Conservation (phyloP, 129 eudicot genomes). For the Flaveria trinervia region DNA sequence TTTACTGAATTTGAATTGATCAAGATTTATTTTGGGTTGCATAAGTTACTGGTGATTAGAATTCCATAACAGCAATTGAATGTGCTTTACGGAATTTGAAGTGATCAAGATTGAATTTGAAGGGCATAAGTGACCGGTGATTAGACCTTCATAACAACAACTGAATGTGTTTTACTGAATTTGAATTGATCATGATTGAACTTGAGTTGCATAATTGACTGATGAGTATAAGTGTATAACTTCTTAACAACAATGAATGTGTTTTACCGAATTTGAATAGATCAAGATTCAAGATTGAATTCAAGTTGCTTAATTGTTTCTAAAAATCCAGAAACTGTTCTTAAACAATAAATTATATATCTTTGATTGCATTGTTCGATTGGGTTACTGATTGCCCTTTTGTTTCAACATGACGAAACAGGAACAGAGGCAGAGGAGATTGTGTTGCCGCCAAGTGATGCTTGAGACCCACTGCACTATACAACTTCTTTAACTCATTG, state of each 20-base stretch:
- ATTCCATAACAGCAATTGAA: no score
- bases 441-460: constrained; percentile 31
- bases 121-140: no score
- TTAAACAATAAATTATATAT: background rate
- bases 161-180: background rate
- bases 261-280: background rate
- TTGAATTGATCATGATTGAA: background rate
- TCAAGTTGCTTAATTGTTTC: background rate
- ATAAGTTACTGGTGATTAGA: background rate
- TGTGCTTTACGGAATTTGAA: no score
- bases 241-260: background rate
- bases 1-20: no score
- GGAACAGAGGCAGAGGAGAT: constrained; percentile 31
- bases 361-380: background rate
- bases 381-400: constrained; percentile 2
- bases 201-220: no score
- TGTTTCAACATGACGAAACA: constrained; percentile 14
- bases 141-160: background rate
- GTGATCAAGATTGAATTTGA: no score
- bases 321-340: background rate
- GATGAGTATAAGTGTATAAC: no score
- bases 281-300: background rate
- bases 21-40: background rate
- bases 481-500: constrained; percentile 4
- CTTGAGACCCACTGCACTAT: constrained; percentile 8